phyloP scores from a whole-genome alignment of 805 yeast genomes.

The Myxozyma kluyveri region DNA sequence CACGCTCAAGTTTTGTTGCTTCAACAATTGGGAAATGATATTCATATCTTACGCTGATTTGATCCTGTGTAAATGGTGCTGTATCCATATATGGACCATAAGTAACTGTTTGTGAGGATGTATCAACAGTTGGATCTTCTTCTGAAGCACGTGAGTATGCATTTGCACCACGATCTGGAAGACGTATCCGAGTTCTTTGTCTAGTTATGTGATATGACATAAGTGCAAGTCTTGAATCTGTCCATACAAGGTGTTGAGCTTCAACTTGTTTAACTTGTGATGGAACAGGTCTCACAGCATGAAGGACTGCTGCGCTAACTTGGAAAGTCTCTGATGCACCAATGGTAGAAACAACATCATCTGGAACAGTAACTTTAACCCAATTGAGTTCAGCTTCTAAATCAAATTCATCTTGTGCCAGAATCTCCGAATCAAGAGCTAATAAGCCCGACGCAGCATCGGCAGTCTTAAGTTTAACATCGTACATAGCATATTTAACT shows the following conservation, averaged over 20 bases:
- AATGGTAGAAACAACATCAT: not conserved
- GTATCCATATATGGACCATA: constrained; percentile 56
- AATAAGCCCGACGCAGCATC: constrained; percentile 3
- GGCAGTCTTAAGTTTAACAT: constrained; percentile 12
- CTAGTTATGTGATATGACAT: constrained; percentile 59
- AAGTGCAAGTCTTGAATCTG: constrained; percentile 54
- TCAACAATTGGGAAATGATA: constrained; percentile 64
- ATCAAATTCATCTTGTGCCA: not conserved
- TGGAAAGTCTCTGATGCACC: constrained; percentile 51
- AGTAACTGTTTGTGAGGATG: constrained; percentile 37
- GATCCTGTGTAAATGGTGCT: constrained; percentile 45
- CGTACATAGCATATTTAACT: constrained; percentile 28
- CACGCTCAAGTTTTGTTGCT: constrained; percentile 62
- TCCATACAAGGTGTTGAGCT: constrained; percentile 57
- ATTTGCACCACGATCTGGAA: constrained; percentile 18
- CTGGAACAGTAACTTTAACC: not conserved
- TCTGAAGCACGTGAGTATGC: constrained; percentile 42
- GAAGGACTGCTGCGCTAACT: constrained; percentile 50
- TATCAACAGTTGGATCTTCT: constrained; percentile 26
- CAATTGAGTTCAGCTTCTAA: not conserved
- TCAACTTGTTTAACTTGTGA: constrained; percentile 56
- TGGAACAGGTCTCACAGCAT: constrained; percentile 60
- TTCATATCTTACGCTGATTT: constrained; percentile 50
- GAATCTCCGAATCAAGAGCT: not conserved
- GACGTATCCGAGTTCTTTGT: constrained; percentile 45